Conservation (phyloP, 2,329 filamentous ascomycete species). For the Dothideomycetidae sp. region DNA sequence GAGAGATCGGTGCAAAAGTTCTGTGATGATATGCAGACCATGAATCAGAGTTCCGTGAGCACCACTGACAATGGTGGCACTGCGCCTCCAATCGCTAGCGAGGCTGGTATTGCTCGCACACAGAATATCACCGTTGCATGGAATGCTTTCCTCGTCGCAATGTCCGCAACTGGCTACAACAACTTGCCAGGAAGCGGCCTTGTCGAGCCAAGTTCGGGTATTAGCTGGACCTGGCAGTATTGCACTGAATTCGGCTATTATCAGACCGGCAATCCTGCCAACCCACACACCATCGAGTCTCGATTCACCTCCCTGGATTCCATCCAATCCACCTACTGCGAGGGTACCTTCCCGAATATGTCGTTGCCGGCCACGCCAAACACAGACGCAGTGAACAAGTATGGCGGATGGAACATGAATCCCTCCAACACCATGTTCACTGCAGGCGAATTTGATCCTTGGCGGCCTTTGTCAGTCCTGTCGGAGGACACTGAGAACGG, state of each 20-base stretch:
- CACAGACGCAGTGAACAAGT: slow-evolving; percentile 11
- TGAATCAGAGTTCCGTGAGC: slow-evolving; percentile 10
- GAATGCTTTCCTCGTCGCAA: slow-evolving; percentile 12
- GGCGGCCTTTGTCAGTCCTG: slow-evolving; percentile 12
- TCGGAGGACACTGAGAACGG: slow-evolving; percentile 11
- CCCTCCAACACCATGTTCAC: slow-evolving; percentile 15
- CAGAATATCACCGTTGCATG: slow-evolving; percentile 13
- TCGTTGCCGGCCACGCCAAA: slow-evolving; percentile 11
- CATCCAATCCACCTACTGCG: slow-evolving; percentile 11
- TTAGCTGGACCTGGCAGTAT: slow-evolving; percentile 14
- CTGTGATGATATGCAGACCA: slow-evolving; percentile 15
- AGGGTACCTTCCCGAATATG: slow-evolving; percentile 10
- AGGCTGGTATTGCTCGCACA: slow-evolving; percentile 12
- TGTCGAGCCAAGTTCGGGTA: slow-evolving; percentile 11
- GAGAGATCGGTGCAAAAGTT: slow-evolving; percentile 12
- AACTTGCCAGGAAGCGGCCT: slow-evolving; percentile 7
- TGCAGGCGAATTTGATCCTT: slow-evolving; percentile 14
- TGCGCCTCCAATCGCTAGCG: slow-evolving; percentile 12
- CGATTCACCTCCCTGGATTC: slow-evolving; percentile 9
- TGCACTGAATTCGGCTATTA: slow-evolving; percentile 15
- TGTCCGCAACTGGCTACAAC: slow-evolving; percentile 13
- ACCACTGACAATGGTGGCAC: slow-evolving; percentile 13
- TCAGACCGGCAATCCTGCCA: slow-evolving; percentile 12
- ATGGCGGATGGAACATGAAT: slow-evolving; percentile 15
- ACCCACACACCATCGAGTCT: slow-evolving; percentile 13